Evolutionary conservation across 2,329 filamentous ascomycete genomes (phyloP), one percentile per base, ranked within the genome.

Genomic region (Zalaria sp.): DNA sequence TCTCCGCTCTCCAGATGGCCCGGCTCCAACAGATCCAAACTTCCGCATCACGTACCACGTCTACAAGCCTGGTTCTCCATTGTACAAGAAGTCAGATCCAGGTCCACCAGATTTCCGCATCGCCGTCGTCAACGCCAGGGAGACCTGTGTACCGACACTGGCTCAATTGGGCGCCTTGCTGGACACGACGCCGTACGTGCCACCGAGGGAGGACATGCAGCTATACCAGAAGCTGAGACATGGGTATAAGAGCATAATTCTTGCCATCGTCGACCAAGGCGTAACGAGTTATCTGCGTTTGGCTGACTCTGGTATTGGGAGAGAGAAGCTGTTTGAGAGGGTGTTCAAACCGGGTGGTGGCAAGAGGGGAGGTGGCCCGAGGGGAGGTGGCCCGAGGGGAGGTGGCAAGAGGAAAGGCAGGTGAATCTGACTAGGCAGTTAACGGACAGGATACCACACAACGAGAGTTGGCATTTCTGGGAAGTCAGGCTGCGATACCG

Each of bases 221-320:
- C 61, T 88, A 49, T 91, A 93, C 56, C 75, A 80, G 53, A 77
- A 83, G 45, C 65, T 96, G 48, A 89, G 87, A 61, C 79, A 93
- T 53, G 91, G 87, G 2, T 79, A 81, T 58, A 75, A 85, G 49
- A 91, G 85, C 59, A 83, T 91, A 28, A 68, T 95, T 29, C 59
- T 98, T 25, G 91, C 88, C 0, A 75, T 96, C 2, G 87, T 95
- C 29, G 91, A 96, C 57, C 75, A 86, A 47, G 91, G 91, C 0
- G 72, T 96, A 25, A 81, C 88, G 37, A 96, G 89, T 58, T 96
- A 89, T 57, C 68, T 95, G 53, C 69, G 83, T 25, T 71, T 95
- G 44, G 77, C 75, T 1, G 87, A 96, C 65, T 79, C 78, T 7
- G 80, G 79, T 1, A 95, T 95, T 61, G 80, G 58, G 2, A 52